Percentiles rank a stretch among this genome's conserved stretches.
Evolutionary conservation across 495 filamentous ascomycete species (phyloP).

Genomic region (Pyrenula aspistea): DNA sequence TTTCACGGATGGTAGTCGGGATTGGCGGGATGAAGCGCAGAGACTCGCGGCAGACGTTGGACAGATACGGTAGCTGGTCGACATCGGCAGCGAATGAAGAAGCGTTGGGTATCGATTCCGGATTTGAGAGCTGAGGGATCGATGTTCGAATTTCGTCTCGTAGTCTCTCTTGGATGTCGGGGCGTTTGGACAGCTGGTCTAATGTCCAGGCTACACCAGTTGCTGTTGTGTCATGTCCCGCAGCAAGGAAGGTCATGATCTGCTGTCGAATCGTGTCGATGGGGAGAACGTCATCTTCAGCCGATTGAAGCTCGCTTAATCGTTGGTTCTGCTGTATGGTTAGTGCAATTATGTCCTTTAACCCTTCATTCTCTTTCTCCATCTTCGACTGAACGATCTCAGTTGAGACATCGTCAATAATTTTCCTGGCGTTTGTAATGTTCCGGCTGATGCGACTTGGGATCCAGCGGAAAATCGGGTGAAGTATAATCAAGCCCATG

Average conservation of each 20-base stretch:
- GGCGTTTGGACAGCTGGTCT: slow-evolving; percentile 14
- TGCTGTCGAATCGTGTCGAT: slow-evolving; percentile 36
- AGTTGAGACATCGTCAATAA: slow-evolving; percentile 23
- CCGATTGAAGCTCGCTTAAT: slow-evolving; percentile 13
- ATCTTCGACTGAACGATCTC: slow-evolving; percentile 23
- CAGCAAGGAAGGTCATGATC: slow-evolving; percentile 26
- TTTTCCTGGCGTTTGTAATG: slow-evolving; percentile 23
- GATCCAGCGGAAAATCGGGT: slow-evolving; percentile 26
- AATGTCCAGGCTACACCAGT: slow-evolving; percentile 15
- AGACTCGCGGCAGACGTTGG: slow-evolving; percentile 37
- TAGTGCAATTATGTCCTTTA: slow-evolving; percentile 33
- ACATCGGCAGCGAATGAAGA: slow-evolving; percentile 7
- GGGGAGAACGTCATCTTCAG: slow-evolving; percentile 21
- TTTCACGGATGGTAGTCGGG: slow-evolving; percentile 19
- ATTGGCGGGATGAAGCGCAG: slow-evolving; percentile 35
- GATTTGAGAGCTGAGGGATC: slow-evolving; percentile 12
- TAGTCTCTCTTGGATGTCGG: slow-evolving; percentile 11
- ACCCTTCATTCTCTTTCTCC: slow-evolving; percentile 16
- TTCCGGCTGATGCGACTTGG: slow-evolving; percentile 33
- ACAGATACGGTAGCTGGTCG: slow-evolving; percentile 28
- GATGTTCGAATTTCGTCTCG: slow-evolving; percentile 14
- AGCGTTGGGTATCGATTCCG: slow-evolving; percentile 2
- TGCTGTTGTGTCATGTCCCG: slow-evolving; percentile 16
- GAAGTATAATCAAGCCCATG: slow-evolving; percentile 31
- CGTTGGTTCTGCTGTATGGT: slow-evolving; percentile 25